Evolutionary conservation across 352 stramenopile genomes (phyloP), one percentile per base, ranked within the genome.

Genomic region (Pythium graminicola): DNA sequence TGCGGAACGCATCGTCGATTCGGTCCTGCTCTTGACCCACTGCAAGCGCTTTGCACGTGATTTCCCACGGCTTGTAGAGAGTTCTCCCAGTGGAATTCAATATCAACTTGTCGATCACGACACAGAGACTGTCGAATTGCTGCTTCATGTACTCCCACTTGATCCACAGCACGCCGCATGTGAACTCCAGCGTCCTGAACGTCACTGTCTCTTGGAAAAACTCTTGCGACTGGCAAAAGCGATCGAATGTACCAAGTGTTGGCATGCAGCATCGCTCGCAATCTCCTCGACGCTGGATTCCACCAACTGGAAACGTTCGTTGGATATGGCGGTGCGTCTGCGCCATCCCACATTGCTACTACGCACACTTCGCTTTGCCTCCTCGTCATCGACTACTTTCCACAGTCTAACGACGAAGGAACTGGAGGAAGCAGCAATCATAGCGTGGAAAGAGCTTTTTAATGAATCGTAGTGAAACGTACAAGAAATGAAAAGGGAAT

Each of bases 261-360:
- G 72, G 72, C 72, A 83, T 45, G 47, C 38, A 1, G 59, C 62
- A 11, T 69, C 72, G 14, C 60, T 57, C 22, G 52, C 59, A 1
- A 63, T 77, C 32, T 69, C 52, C 19, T 27, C 53, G 14, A 32
- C 62, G 24, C 64, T 78, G 22, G 62, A 69, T 24, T 17, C 28
- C 0, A 50, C 24, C 1, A 75, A 65, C 29, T 80, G 69, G 64
- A 35, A 58, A 7, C 13, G 41, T 1, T 46, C 67, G 17, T 58
- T 77, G 17, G 69, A 64, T 11, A 46, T 72, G 3, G 66, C 62
- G 14, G 6, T 62, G 35, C 36, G 59, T 14, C 28, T 73, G 13
- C 61, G 57, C 6, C 61, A 84, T 24, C 72, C 70, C 3, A 57
- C 57, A 33, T 65, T 83, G 27, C 60, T 65, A 2, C 47, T 73